These are phyloP conservation scores for Chytriomyces sp. DNA, from an alignment of 192 early-diverging fungal genomes.

Conservation along the genomic window DNA sequence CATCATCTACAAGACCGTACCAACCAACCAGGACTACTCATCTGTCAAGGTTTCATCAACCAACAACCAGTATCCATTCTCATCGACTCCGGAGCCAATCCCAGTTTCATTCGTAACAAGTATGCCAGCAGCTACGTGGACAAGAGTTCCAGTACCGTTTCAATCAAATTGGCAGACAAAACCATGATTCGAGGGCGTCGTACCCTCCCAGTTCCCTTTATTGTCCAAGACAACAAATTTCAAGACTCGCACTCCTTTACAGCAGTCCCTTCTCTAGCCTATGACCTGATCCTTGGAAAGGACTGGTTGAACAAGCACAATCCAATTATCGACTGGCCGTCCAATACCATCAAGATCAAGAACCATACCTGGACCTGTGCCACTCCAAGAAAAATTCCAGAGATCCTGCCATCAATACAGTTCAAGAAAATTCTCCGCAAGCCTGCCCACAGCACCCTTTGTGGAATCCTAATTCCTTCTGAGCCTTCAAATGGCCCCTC, in stretches of 20 bases:
- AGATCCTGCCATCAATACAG: background rate
- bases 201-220: background rate
- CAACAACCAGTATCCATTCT: background rate
- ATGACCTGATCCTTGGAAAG: slow-evolving; percentile 32
- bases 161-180: slow-evolving; percentile 10
- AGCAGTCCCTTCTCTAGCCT: slow-evolving; percentile 15
- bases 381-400: no score
- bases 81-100: slow-evolving; percentile 12
- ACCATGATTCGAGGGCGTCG: background rate
- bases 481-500: background rate
- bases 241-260: background rate
- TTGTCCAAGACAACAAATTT: background rate
- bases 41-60: background rate
- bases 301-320: slow-evolving; percentile 27
- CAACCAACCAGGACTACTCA: background rate
- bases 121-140: background rate
- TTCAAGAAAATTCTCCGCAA: background rate
- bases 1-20: background rate
- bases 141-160: background rate
- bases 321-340: slow-evolving; percentile 19
- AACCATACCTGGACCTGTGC: background rate
- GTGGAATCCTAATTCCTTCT: background rate
- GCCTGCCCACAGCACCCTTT: background rate
- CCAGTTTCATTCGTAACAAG: background rate
- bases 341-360: slow-evolving; percentile 3